These are phyloP conservation scores for Trapa bicornis DNA, from an alignment of 345 rosid species.

Conservation along the genomic window DNA sequence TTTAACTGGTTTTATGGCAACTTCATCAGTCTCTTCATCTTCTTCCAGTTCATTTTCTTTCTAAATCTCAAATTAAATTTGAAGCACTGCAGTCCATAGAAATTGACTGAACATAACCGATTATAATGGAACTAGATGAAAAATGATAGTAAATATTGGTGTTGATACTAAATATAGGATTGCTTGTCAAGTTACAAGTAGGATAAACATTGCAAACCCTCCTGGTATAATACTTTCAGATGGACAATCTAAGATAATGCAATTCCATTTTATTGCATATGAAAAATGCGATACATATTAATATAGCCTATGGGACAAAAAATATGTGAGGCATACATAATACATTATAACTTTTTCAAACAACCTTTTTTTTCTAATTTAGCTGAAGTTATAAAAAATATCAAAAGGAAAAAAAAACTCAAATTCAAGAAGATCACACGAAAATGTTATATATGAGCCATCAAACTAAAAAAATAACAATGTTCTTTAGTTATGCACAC, in stretches of 20 bases:
- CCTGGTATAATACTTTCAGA: not conserved
- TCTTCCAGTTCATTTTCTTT: not conserved
- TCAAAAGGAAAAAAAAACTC: not conserved
- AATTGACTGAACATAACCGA: not conserved
- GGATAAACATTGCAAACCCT: not conserved
- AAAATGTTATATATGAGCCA: not conserved
- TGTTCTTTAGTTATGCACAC: not conserved
- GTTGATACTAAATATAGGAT: not conserved
- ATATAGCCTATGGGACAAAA: not conserved
- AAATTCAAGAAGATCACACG: not conserved
- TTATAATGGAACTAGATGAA: not conserved
- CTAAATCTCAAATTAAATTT: not conserved
- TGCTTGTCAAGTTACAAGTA: not conserved
- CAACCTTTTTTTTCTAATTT: not conserved
- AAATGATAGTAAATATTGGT: not conserved
- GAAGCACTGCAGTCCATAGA: not conserved
- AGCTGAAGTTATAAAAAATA: not conserved
- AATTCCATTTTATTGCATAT: not conserved
- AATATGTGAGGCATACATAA: not conserved
- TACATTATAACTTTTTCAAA: not conserved
- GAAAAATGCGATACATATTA: not conserved
- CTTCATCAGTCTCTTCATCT: not conserved
- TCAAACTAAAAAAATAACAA: not conserved
- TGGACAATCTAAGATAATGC: not conserved
- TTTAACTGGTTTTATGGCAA: not conserved